These are phyloP conservation scores for Pelargonium cotyledonis DNA, from an alignment of 441 rosid species.

Conservation along the genomic window DNA sequence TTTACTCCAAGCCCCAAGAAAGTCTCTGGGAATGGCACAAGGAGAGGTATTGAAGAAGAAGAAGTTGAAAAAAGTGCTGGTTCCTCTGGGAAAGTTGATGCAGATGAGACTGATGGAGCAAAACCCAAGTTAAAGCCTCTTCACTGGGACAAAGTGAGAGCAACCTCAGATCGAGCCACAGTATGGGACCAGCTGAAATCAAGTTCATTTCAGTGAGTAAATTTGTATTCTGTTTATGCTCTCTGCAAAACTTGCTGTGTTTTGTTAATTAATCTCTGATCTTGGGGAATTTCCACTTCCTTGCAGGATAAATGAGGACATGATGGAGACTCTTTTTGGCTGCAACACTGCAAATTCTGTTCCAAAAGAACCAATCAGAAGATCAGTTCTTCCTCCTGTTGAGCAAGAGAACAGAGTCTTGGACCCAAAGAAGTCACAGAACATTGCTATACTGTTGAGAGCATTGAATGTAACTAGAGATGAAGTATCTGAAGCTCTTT, in stretches of 20 bases:
- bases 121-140: conserved; percentile 80
- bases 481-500: conserved; percentile 90
- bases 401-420: conserved; percentile 81
- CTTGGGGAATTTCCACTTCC: conserved; percentile 12
- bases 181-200: conserved; percentile 98
- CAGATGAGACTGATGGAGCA: conserved; percentile 60
- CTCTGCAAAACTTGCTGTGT: not conserved
- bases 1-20: conserved; percentile 42
- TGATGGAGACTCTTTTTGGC: conserved; percentile 93
- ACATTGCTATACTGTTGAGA: conserved; percentile 85
- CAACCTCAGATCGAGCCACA: conserved; percentile 92
- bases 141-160: conserved; percentile 98
- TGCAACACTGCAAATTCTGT: conserved; percentile 58
- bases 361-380: conserved; percentile 59
- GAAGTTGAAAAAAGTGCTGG: conserved; percentile 29
- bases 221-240: not conserved
- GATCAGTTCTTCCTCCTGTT: conserved; percentile 58
- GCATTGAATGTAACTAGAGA: conserved; percentile 91
- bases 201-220: conserved; percentile 86
- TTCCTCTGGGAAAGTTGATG: conserved; percentile 47
- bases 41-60: conserved; percentile 27
- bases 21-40: conserved; percentile 19
- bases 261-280: conserved; percentile 9
- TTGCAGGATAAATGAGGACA: conserved; percentile 80
- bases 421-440: conserved; percentile 96